Base-by-base conservation (phyloP, 2,329 filamentous ascomycete genomes). In the Aspergillus niger region DNA sequence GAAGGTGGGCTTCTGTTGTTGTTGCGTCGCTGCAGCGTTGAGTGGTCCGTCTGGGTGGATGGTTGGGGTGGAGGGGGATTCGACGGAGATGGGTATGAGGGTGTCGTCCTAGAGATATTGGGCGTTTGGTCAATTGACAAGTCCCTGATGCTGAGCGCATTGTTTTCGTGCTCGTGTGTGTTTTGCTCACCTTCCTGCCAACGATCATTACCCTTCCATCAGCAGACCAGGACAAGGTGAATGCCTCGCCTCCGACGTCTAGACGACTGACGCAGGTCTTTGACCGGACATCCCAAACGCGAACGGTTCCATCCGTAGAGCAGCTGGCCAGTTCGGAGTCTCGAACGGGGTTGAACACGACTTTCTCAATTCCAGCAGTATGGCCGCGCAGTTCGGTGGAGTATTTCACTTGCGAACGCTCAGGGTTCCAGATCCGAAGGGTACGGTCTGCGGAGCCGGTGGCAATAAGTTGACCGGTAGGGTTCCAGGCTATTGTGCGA, bases 361-460 rank as follows among this genome's bases (percentile, higher is more conserved):
- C 79, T 55, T 81, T 79, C 67, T 82, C 80, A 22, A 82, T 77
- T 2, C 73, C 78, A 15, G 77, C 78, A 2, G 77, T 73, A 63
- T 82, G 80, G 6, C 80, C 80, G 60, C 79, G 77, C 50, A 82
- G 68, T 56, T 82, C 80, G 5, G 79, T 82, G 30, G 80, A 81
- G 64, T 81, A 79, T 67, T 76, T 76, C 26, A 76, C 74, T 62
- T 75, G 71, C 17, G 80, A 76, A 56, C 80, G 77, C 59, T 82
- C 80, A 0, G 80, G 80, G 64, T 99, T 96, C 94, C 95, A 99
- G 66, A 99, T 87, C n/a, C 92, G 89, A 48, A 99, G 82, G 0
- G 88, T 89, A 56, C 94, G 93, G 77, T 98, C 90, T 8, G 94
- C 91, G 2, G 91, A 90, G 2, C 92, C 92, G 0, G 93, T 96